Percentiles rank a stretch among this genome's conserved stretches.
phyloP scores from a whole-genome alignment of 495 filamentous ascomycete species.

The Talaromyces liani region DNA sequence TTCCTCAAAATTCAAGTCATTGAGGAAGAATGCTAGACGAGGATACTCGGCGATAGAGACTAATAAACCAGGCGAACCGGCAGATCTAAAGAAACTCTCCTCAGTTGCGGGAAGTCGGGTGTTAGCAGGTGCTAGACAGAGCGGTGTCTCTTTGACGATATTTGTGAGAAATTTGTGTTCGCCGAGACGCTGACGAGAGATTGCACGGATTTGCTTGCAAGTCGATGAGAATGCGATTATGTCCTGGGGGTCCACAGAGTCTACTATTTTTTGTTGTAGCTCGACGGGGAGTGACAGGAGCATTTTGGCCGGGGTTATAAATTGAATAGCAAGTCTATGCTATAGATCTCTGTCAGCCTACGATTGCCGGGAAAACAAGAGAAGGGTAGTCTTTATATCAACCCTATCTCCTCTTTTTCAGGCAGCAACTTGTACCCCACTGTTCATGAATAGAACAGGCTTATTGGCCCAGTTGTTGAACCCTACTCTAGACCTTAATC shows the following conservation, averaged over 20 bases:
- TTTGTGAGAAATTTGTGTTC: not conserved
- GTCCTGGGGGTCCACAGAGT: not conserved
- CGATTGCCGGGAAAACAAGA: not conserved
- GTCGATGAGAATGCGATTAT: not conserved
- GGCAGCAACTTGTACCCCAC: not conserved
- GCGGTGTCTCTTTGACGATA: not conserved
- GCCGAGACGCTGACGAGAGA: not conserved
- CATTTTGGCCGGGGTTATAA: not conserved
- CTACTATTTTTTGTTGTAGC: not conserved
- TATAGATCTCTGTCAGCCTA: not conserved
- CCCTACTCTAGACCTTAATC: not conserved
- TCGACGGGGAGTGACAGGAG: not conserved
- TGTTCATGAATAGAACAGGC: not conserved
- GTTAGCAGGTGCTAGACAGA: not conserved
- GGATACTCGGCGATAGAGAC: not conserved
- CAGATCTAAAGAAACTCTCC: not conserved
- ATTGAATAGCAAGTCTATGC: not conserved
- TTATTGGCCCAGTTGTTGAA: not conserved
- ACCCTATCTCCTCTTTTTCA: not conserved
- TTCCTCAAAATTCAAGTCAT: not conserved
- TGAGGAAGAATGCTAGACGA: not conserved
- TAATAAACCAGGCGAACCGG: not conserved
- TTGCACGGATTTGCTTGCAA: not conserved
- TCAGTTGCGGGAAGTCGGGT: not conserved
- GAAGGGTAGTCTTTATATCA: not conserved